Evolutionary conservation across 2,329 filamentous ascomycete genomes (phyloP).

Genomic region (Huntiella bhutanensis): DNA sequence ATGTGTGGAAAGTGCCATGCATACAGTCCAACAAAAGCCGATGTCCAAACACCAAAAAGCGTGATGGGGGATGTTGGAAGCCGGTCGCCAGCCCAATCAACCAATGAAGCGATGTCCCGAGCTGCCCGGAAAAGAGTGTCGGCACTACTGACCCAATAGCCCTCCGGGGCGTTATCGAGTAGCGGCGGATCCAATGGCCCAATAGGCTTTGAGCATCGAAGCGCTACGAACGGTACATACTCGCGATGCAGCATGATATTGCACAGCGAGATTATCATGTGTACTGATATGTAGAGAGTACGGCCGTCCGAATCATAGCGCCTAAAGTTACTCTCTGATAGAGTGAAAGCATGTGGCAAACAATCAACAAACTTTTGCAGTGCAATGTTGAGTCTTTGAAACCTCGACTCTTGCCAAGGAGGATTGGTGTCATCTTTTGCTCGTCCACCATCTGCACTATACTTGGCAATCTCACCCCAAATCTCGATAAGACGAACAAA

Average conservation of each 20-base stretch:
- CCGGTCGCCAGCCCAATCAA: conserved; percentile 40
- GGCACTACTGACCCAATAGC: conserved; percentile 46
- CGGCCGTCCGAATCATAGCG: neutral
- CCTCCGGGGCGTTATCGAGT: conserved; percentile 13
- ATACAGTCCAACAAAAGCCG: conserved; percentile 47
- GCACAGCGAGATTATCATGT: conserved; percentile 42
- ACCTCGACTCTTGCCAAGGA: conserved; percentile 42
- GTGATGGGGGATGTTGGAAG: conserved; percentile 50
- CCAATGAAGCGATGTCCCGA: conserved; percentile 43
- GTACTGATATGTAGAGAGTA: conserved; percentile 4
- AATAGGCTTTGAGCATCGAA: conserved; percentile 25
- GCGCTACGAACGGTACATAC: conserved; percentile 16
- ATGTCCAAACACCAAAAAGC: conserved; percentile 47
- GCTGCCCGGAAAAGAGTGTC: conserved; percentile 43
- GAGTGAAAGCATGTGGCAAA: neutral
- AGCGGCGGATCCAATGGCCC: conserved; percentile 33
- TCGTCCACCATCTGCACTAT: conserved; percentile 33
- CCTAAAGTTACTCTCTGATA: conserved; percentile 1
- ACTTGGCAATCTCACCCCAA: conserved; percentile 38
- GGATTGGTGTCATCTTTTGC: conserved; percentile 27
- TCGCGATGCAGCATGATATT: conserved; percentile 31
- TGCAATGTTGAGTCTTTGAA: conserved; percentile 30
- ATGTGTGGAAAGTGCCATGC: conserved; percentile 48
- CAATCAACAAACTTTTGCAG: neutral
- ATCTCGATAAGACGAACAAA: conserved; percentile 40